Percentiles rank a stretch among this genome's conserved stretches.
Conservation (phyloP, 2,329 filamentous ascomycete species). For the Microdochium trichocladiopsis region DNA sequence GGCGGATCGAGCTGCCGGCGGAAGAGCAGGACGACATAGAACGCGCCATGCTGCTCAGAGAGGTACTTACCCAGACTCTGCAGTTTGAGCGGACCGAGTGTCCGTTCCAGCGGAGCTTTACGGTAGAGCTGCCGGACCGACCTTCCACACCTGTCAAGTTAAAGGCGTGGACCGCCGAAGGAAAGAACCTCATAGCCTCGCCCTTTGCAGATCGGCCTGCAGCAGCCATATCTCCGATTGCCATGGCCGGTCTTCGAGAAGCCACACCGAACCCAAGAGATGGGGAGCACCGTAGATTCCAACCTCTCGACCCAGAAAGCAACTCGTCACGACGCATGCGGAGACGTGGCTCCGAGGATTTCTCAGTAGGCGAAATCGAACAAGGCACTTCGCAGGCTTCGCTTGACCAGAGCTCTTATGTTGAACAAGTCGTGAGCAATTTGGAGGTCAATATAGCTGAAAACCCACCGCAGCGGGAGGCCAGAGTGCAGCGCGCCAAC, state of each 20-base stretch:
- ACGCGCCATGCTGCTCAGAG: conserved; percentile 60
- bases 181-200: conserved; percentile 30
- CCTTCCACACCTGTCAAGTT: conserved; percentile 59
- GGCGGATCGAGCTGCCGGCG: conserved; percentile 79
- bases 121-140: conserved; percentile 63
- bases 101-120: conserved; percentile 74
- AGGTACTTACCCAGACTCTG: conserved; percentile 63
- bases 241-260: not conserved
- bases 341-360: too few species aligned
- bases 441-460: too few species aligned
- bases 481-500: too few species aligned
- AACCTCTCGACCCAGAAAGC: not conserved
- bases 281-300: not conserved
- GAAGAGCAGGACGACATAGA: conserved; percentile 54
- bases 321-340: too few species aligned
- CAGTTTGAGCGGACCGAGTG: conserved; percentile 85
- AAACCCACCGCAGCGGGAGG: too few species aligned
- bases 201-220: conserved; percentile 14
- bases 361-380: too few species aligned
- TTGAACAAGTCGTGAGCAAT: too few species aligned
- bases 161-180: conserved; percentile 59
- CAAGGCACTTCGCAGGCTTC: too few species aligned
- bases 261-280: not conserved
- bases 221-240: not conserved
- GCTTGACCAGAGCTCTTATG: too few species aligned